Conservation (phyloP, 2,329 filamentous ascomycete genomes). For the Fusarium chaquense region DNA sequence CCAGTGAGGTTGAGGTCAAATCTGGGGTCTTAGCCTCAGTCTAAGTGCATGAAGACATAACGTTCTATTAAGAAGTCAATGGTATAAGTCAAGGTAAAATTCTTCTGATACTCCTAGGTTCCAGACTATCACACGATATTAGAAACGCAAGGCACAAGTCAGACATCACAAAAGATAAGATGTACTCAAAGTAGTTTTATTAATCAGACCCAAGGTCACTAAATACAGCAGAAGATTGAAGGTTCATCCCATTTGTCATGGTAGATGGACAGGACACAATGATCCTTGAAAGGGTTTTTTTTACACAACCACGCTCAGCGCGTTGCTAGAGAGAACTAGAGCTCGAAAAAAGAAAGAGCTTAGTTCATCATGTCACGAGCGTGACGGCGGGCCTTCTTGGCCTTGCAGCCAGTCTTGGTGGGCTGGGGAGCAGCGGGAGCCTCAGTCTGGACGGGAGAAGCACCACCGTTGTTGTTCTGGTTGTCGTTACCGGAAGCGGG, state of each 20-base stretch:
- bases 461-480: constrained; percentile 7
- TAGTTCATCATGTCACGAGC: constrained; percentile 42
- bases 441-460: constrained; percentile 29
- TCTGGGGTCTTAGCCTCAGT: too few relatives aligned
- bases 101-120: too few relatives aligned
- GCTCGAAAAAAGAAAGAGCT: constrained; percentile 26
- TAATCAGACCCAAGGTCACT: constrained; percentile 43
- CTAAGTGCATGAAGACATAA: too few relatives aligned
- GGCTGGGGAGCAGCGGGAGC: constrained; percentile 30
- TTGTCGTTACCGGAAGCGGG: constrained; percentile 10
- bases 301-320: constrained; percentile 39
- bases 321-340: constrained; percentile 5
- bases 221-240: constrained; percentile 49
- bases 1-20: too few relatives aligned
- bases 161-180: accelerated
- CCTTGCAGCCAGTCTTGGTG: constrained; percentile 40
- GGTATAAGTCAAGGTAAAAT: too few relatives aligned
- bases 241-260: constrained; percentile 31
- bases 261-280: constrained; percentile 6
- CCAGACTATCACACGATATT: too few relatives aligned
- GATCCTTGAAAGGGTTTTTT: constrained; percentile 28
- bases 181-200: constrained; percentile 12
- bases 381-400: constrained; percentile 46
- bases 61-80: too few relatives aligned
- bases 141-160: too few relatives aligned